Evolutionary conservation across 108 stramenopile genomes (phyloP), one percentile per base, ranked within the genome.

Genomic region (Hondaea fermentalgiana): DNA sequence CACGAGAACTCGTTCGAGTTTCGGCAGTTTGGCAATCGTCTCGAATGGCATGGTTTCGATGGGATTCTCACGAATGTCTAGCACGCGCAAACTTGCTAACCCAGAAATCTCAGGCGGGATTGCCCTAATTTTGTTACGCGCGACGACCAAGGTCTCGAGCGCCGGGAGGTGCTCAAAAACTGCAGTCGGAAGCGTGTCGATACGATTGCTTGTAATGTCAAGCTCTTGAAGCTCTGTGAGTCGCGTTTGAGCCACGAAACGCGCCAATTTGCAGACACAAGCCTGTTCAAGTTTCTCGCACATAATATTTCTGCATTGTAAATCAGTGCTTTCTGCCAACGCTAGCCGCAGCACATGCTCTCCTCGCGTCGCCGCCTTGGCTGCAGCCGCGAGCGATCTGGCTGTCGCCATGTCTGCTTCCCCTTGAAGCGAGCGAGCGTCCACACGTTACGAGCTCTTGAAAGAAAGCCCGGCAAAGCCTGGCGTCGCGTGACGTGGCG

Each of bases 281-380:
- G 92, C 88, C 5, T 89, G 91, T 8, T 91, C 92, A 17, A 92
- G 44, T 89, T 92, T 92, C 45, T 91, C 90, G 64, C 92, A 92
- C 92, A 92, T 92, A 3, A 92, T 87, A 88, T 92, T 92, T 12
- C 88, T 89, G 87, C 92, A 92, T 0, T 89, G 90, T 58, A 92
- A 47, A 87, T 92, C 92, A 17, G 88, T 91, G 64, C 92, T 92
- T 25, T 29, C 72, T 19, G 88, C 72, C 25, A 92, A 91, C 25
- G 91, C 25, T 87, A 92, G 90, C 3, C 69, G 19, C 5, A 19
- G 28, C 42, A 88, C 69, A 12, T 29, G 28, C 47, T 88, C 44
- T 25, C 88, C 88, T 21, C 51, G 45, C 10, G 76, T 53, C n/a
- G 51, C 51, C 51, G 76, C 51, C 76, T 53, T 47, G n/a, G 49